Percentiles rank a stretch among this genome's conserved stretches.
Conservation (phyloP, 2,329 filamentous ascomycete species). For the Lasiodiplodia gonubiensis region DNA sequence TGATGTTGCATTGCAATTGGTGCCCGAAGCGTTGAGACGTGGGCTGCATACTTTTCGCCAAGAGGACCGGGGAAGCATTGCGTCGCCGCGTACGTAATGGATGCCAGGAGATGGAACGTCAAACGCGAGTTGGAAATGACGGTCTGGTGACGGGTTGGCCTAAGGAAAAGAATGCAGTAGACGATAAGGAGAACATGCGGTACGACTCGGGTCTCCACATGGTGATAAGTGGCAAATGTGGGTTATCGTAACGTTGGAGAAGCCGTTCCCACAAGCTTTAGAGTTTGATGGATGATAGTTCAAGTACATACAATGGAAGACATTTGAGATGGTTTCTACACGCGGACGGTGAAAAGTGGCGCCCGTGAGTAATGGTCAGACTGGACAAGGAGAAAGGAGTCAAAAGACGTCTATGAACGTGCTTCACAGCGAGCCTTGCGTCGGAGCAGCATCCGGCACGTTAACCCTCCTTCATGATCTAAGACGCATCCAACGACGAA, state of each 20-base stretch:
- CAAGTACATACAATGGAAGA: no score
- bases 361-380: background rate
- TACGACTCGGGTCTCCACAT: background rate
- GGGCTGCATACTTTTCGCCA: background rate
- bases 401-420: background rate
- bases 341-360: no score
- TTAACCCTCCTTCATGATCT: background rate
- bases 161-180: background rate
- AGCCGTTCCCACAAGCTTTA: background rate
- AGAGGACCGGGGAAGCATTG: background rate
- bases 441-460: background rate
- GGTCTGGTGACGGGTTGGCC: background rate
- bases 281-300: background rate
- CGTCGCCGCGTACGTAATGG: background rate
- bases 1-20: background rate
- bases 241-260: background rate
- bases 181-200: background rate
- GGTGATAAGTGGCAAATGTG: background rate
- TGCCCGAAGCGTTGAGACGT: background rate
- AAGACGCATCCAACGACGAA: background rate
- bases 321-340: no score
- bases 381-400: background rate
- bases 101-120: background rate
- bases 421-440: background rate
- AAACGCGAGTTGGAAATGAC: background rate